Evolutionary conservation across 257 asterid species (phyloP).

Genomic region (Nemophila menziesii): DNA sequence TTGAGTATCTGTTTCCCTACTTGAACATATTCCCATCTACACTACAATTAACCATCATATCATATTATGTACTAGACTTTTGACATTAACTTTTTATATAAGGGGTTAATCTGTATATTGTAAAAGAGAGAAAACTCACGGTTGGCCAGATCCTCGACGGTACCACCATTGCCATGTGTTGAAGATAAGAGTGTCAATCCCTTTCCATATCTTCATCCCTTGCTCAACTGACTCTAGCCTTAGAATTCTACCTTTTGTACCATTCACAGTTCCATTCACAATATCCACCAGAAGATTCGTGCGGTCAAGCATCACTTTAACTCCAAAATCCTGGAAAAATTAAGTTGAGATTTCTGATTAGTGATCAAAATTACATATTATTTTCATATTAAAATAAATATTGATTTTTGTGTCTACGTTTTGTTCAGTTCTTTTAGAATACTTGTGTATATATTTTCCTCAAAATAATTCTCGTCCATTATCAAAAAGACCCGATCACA

Average conservation of each 20-base stretch:
- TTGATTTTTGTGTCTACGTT: too few species aligned
- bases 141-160: constrained; percentile 9
- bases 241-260: constrained; percentile 14
- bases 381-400: too few species aligned
- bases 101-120: too few species aligned
- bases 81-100: neutral
- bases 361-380: too few species aligned
- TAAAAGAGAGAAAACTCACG: constrained; percentile 10
- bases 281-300: constrained; percentile 22
- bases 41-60: neutral
- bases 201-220: constrained; percentile 22
- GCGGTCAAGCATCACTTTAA: constrained; percentile 19
- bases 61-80: neutral
- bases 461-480: too few species aligned
- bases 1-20: constrained; percentile 30
- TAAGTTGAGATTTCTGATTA: neutral
- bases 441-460: too few species aligned
- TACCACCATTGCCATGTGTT: constrained; percentile 25
- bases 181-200: constrained; percentile 20
- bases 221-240: constrained; percentile 19
- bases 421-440: too few species aligned
- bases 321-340: constrained; percentile 17
- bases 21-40: constrained; percentile 47
- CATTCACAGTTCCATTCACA: too few species aligned
- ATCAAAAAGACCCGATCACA: too few species aligned